Base-by-base conservation (phyloP, 169 alveolate species). In the Babesia bigemina region DNA sequence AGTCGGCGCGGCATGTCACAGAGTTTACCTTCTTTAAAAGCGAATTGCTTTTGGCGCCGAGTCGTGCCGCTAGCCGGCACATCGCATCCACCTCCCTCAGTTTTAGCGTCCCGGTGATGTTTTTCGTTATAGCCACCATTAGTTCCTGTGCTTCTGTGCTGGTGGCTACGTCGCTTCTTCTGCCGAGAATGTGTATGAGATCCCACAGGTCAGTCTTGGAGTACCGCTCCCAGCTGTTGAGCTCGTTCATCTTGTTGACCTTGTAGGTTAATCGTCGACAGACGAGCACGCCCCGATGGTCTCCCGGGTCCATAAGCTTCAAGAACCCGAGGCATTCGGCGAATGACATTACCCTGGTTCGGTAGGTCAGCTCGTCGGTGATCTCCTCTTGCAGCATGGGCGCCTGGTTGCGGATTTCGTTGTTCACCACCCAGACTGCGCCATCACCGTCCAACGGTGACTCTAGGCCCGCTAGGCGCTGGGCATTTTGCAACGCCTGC, bases 171-270 rank as follows among this genome's bases (percentile, higher is more conserved):
- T 47, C 75, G 56, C 79, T 19, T 22, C 84, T 45, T 45, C 17
- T n/a, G 17, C 16, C 53, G 4, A 81, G 52, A 45, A 57, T 45
- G 17, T 56, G 50, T 48, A 72, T 24, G 13, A 81, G 56, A 14
- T 48, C 62, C 60, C 75, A 72, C 26, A 81, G 56, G 22, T 81
- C 75, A 24, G 62, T 13, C 21, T 53, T 62, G 24, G 53, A 17
- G 75, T 58, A 81, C 39, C 58, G 14, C 16, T 81, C 88, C 88
- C 88, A 81, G 57, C 48, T 63, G 39, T 17, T 62, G 53, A 66
- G 69, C 14, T 61, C 70, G 29, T 47, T 24, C 48, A 49, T 63
- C 57, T 77, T 81, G 62, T 74, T 74, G 7, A 81, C 45, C 75
- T 70, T 81, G 60, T 81, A 59, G 24, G 29, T 14, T 7, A 81